A percentile compares a stretch with the other conserved stretches of the same genome.
phyloP scores from a whole-genome alignment of 2,329 filamentous ascomycete genomes.

The Paraphoma sp. region DNA sequence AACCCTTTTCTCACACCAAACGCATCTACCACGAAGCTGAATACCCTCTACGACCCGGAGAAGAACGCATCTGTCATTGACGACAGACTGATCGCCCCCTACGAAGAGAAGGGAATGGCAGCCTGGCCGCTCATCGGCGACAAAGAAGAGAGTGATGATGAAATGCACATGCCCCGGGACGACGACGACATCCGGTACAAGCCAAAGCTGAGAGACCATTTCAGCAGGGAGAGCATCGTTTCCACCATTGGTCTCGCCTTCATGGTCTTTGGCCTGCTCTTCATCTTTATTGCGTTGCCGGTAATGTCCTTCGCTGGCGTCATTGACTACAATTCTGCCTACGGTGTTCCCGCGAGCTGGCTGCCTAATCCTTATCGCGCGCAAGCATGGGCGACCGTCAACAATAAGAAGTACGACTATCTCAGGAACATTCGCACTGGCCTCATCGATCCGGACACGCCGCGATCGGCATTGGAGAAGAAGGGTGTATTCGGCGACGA shows the following conservation, averaged over 20 bases:
- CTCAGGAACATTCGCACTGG: conserved; percentile 56
- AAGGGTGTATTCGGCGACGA: conserved; percentile 55
- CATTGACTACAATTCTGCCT: conserved; percentile 48
- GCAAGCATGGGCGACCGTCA: conserved; percentile 55
- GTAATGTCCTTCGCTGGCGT: conserved; percentile 55
- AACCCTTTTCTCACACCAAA: conserved; percentile 41
- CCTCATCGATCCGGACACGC: conserved; percentile 62
- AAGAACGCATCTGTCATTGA: conserved; percentile 52
- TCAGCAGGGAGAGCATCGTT: conserved; percentile 51
- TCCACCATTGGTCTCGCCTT: conserved; percentile 53
- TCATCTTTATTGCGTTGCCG: conserved; percentile 60
- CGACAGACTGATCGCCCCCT: conserved; percentile 55
- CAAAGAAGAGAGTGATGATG: conserved; percentile 61
- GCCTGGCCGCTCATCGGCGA: conserved; percentile 57
- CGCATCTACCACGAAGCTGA: conserved; percentile 34
- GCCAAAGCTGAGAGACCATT: conserved; percentile 53
- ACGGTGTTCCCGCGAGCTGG: conserved; percentile 49
- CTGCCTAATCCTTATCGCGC: conserved; percentile 41
- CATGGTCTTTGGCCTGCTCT: conserved; percentile 56
- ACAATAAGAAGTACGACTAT: conserved; percentile 55
- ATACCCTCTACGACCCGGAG: conserved; percentile 28
- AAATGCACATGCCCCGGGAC: conserved; percentile 60
- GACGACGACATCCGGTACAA: conserved; percentile 57
- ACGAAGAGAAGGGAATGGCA: conserved; percentile 50
- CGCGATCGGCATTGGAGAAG: conserved; percentile 52